A percentile compares a stretch with the other conserved stretches of the same genome.
These are phyloP conservation scores for Quercus tomentella DNA, from an alignment of 331 rosid species.

Conservation along the genomic window DNA sequence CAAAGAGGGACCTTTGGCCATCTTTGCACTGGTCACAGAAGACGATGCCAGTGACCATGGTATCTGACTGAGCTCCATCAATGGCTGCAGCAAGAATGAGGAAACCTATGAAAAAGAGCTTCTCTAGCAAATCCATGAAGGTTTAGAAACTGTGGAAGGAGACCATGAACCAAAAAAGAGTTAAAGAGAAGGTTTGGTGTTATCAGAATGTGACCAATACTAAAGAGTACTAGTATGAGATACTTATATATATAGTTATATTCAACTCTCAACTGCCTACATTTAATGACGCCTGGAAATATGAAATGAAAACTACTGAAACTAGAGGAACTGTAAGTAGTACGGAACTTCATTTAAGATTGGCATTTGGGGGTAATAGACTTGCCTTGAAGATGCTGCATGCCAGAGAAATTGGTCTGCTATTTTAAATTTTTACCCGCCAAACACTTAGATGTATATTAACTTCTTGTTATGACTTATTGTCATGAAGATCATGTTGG, in stretches of 20 bases:
- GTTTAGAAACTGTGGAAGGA: slow-evolving; percentile 9
- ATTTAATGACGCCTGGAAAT: slow-evolving; percentile 42
- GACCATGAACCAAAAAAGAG: neutral
- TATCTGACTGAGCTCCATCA: slow-evolving; percentile 45
- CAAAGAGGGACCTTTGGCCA: slow-evolving; percentile 67
- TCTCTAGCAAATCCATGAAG: slow-evolving; percentile 49
- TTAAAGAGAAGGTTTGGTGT: slow-evolving; percentile 20
- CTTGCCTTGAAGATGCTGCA: neutral
- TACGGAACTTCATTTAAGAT: slow-evolving; percentile 28
- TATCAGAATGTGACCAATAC: slow-evolving; percentile 22
- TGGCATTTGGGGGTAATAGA: neutral
- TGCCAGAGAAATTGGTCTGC: neutral
- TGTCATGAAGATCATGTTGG: too few relatives aligned
- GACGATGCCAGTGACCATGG: slow-evolving; percentile 76
- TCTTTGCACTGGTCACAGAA: slow-evolving; percentile 95
- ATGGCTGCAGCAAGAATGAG: slow-evolving; percentile 42
- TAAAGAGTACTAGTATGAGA: neutral
- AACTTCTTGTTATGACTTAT: too few relatives aligned
- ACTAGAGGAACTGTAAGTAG: neutral
- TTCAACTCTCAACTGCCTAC: slow-evolving; percentile 62
- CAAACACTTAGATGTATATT: too few relatives aligned
- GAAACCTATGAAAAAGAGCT: slow-evolving; percentile 31
- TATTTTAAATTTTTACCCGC: neutral
- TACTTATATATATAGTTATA: neutral
- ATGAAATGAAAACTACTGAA: neutral